phyloP scores from a whole-genome alignment of 2,329 filamentous ascomycete species.

The Ploettnerulaceae sp. region DNA sequence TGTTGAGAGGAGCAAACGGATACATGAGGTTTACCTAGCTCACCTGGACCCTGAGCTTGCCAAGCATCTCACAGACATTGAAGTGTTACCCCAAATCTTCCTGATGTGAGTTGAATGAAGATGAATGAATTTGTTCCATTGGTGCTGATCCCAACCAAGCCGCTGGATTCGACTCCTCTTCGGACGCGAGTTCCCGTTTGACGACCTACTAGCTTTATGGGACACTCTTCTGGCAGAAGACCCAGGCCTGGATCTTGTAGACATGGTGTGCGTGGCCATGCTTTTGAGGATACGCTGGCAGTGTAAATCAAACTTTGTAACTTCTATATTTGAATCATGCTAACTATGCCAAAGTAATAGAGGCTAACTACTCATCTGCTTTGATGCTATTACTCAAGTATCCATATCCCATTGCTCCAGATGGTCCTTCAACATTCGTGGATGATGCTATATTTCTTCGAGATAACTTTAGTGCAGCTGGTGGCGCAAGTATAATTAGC shows the following conservation, averaged over 20 bases:
- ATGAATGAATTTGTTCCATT: neutral
- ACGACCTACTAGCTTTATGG: constrained; percentile 81
- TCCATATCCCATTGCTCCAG: constrained; percentile 56
- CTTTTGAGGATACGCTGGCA: constrained; percentile 87
- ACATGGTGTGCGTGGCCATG: constrained; percentile 93
- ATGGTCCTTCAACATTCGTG: constrained; percentile 74
- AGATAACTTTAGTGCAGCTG: constrained; percentile 56
- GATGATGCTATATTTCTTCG: constrained; percentile 76
- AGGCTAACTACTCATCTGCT: constrained; percentile 82
- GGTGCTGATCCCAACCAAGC: constrained; percentile 17
- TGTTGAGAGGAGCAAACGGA: constrained; percentile 76
- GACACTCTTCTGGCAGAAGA: constrained; percentile 88
- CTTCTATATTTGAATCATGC: neutral
- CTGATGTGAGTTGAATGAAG: constrained; percentile 62
- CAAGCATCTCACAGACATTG: constrained; percentile 72
- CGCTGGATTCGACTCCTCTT: constrained; percentile 94
- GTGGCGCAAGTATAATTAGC: constrained; percentile 60
- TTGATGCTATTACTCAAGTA: constrained; percentile 82
- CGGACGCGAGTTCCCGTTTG: constrained; percentile 86
- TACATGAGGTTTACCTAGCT: constrained; percentile 76
- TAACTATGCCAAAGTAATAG: constrained; percentile 55
- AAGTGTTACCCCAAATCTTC: constrained; percentile 94
- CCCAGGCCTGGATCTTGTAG: constrained; percentile 71
- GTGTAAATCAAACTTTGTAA: constrained; percentile 51
- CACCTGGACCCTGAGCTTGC: constrained; percentile 80